Percentiles rank a stretch among this genome's conserved stretches.
phyloP scores from a whole-genome alignment of 768 basidiomycete species.

The Suillus subalutaceus region DNA sequence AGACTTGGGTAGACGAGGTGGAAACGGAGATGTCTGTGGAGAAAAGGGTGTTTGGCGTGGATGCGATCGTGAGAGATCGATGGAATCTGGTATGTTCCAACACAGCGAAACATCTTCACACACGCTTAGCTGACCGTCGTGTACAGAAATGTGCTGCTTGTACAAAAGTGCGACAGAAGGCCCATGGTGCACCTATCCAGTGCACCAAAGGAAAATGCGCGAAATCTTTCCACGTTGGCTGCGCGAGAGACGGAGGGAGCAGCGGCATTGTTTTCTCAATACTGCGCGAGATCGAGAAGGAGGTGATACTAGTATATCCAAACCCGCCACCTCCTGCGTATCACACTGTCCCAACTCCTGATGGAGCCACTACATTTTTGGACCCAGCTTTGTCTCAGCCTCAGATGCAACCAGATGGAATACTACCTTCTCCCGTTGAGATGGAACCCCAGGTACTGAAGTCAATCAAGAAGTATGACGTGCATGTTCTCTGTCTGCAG shows the following conservation, averaged over 20 bases:
- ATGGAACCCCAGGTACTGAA: slow-evolving; percentile 49
- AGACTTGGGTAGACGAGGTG: slow-evolving; percentile 87
- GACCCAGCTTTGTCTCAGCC: slow-evolving; percentile 3
- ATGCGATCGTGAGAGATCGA: slow-evolving; percentile 85
- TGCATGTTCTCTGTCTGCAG: slow-evolving; percentile 79
- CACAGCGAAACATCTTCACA: background rate
- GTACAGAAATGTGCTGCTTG: slow-evolving; percentile 91
- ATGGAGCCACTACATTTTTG: slow-evolving; percentile 10
- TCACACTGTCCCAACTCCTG: slow-evolving; percentile 4
- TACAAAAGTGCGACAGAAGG: slow-evolving; percentile 63
- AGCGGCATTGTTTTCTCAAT: slow-evolving; percentile 62
- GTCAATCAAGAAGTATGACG: slow-evolving; percentile 70
- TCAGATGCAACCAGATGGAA: background rate
- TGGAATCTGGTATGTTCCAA: slow-evolving; percentile 82
- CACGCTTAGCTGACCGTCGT: background rate
- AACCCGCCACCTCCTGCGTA: slow-evolving; percentile 1
- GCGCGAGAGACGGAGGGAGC: slow-evolving; percentile 65
- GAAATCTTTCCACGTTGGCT: slow-evolving; percentile 92
- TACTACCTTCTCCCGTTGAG: slow-evolving; percentile 11
- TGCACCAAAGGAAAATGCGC: slow-evolving; percentile 95
- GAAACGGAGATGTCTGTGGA: slow-evolving; percentile 41
- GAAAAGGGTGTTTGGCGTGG: slow-evolving; percentile 78
- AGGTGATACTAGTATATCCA: slow-evolving; percentile 66
- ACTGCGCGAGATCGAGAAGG: slow-evolving; percentile 76
- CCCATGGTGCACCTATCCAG: slow-evolving; percentile 84